phyloP scores from a whole-genome alignment of 1,139 yeast species.

The Geotrichum aggregatum region DNA sequence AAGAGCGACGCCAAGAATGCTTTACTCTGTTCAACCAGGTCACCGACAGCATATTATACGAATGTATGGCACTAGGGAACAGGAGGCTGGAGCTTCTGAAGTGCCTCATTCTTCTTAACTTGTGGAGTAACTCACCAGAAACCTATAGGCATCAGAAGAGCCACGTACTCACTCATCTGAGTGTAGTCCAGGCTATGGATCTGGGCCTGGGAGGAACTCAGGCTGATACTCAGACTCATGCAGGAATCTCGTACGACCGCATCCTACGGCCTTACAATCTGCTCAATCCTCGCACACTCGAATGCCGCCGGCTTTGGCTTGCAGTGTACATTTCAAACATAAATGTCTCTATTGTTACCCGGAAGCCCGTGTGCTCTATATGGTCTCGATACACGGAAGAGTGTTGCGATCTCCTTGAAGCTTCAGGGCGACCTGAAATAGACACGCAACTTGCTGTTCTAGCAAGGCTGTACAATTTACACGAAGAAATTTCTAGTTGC shows the following conservation, averaged over 20 bases:
- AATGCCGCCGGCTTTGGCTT: slow-evolving; percentile 37
- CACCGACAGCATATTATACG: slow-evolving; percentile 50
- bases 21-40: slow-evolving; percentile 17
- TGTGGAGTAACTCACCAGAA: slow-evolving; percentile 85
- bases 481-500: slow-evolving; percentile 53
- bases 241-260: slow-evolving; percentile 32
- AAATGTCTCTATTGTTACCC: slow-evolving; percentile 34
- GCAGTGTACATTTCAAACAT: slow-evolving; percentile 33
- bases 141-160: slow-evolving; percentile 72
- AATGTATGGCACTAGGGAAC: slow-evolving; percentile 65
- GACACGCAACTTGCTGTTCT: slow-evolving; percentile 49
- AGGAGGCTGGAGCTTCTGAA: slow-evolving; percentile 67
- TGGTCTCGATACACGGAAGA: slow-evolving; percentile 59
- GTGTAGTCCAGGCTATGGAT: slow-evolving; percentile 70
- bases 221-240: slow-evolving; percentile 20
- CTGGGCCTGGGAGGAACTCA: slow-evolving; percentile 56
- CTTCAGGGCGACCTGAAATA: slow-evolving; percentile 30
- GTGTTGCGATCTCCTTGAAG: slow-evolving; percentile 51
- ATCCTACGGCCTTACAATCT: slow-evolving; percentile 40
- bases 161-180: slow-evolving; percentile 61
- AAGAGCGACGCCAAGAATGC: not conserved
- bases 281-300: slow-evolving; percentile 37
- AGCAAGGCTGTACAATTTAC: slow-evolving; percentile 54
- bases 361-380: slow-evolving; percentile 32
- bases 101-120: slow-evolving; percentile 54